Evolutionary conservation across 129 eudicot species (phyloP), one percentile per base, ranked within the genome.

Genomic region (Artemisia argyi): DNA sequence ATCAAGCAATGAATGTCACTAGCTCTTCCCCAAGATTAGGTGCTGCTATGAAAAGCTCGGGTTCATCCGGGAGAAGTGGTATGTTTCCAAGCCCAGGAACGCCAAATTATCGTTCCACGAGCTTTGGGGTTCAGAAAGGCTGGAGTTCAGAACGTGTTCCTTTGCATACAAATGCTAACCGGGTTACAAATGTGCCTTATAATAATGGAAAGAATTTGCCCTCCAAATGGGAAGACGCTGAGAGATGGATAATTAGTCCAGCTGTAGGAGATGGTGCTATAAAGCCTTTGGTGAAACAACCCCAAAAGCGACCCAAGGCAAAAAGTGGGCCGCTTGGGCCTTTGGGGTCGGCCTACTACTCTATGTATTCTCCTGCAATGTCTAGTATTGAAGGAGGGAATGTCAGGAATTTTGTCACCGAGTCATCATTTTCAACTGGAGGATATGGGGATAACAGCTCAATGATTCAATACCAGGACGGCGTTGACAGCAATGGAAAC

Each of bases 141-240:
- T 91, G 97, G 98, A 92, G 95, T 63, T 92, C 96, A 7, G 98
- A 92, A 74, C 88, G 90, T 0, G 91, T 89, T 17, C 88, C 98
- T 56, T 70, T 68, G 73, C 88, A 81, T 75, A 30, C 78, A 12
- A 68, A 64, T 80, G 75, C 79, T 54, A 81, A 71, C 47, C 79
- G 86, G 52, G 82, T 80, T 30, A 72, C 91, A 12, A 69, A 74
- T 76, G 50, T 92, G 72, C 86, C 88, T 39, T 84, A 78, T 47
- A 84, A 86, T 61, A 64, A 64, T 3, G 91, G 94, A 18, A 86
- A 81, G 74, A 79, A 86, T 7, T 71, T 92, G 79, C 96, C 98
- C 73, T 92, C 98, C 8, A 92, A 92, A 78, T 92, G 98, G 98
- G 98, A 92, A 69, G 98, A 92, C 75, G 98, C 98, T 1, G 98